Percentiles rank a stretch among this genome's conserved stretches.
phyloP scores from a whole-genome alignment of 129 eudicot species.

The Flaveria brownii region DNA sequence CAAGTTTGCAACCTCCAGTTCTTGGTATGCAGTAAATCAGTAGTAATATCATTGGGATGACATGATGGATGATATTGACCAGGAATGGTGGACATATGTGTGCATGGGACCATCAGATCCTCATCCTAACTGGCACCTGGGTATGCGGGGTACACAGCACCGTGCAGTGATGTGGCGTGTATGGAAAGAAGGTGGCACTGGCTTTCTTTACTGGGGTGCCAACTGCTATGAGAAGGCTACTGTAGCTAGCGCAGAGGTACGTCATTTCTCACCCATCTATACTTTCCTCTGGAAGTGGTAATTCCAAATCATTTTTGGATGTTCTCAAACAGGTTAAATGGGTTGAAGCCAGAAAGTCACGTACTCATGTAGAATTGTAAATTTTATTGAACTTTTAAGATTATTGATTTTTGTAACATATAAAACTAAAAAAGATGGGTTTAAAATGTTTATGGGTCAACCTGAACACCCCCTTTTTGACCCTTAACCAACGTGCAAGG shows the following conservation, averaged over 20 bases:
- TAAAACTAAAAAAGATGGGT: background rate
- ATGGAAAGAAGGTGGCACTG: conserved; percentile 99
- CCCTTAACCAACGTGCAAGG: background rate
- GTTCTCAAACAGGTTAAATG: background rate
- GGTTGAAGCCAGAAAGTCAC: background rate
- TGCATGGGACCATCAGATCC: conserved; percentile 99
- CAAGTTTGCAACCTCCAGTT: background rate
- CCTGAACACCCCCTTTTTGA: background rate
- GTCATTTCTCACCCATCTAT: background rate
- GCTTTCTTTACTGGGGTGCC: conserved; percentile 98
- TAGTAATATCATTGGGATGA: background rate
- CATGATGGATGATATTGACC: conserved; percentile 24
- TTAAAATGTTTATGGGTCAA: background rate
- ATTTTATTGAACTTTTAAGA: background rate
- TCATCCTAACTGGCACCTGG: conserved; percentile 99
- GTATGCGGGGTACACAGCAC: conserved; percentile 98
- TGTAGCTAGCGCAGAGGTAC: conserved; percentile 75
- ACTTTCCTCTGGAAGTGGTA: background rate
- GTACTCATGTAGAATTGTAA: background rate
- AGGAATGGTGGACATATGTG: conserved; percentile 99
- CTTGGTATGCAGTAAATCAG: background rate
- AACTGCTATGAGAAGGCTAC: conserved; percentile 96
- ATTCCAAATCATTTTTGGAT: background rate
- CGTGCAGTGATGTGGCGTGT: conserved; percentile 99
- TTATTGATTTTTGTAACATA: background rate